These are phyloP conservation scores for Fusarium clavum DNA, from an alignment of 2,329 filamentous ascomycete genomes.

Conservation along the genomic window DNA sequence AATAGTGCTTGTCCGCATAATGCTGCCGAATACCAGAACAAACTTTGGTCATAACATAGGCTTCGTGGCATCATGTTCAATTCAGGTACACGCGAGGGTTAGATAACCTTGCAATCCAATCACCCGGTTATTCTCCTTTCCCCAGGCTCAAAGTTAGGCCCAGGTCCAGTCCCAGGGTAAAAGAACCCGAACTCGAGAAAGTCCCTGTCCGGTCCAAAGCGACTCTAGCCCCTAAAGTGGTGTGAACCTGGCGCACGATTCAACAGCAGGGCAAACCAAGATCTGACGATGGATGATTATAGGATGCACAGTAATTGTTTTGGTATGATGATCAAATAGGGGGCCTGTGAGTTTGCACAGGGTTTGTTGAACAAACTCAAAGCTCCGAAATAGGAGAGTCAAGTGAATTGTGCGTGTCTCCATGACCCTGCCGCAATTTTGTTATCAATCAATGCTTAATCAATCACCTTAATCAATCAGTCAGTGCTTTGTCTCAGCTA, in stretches of 20 bases:
- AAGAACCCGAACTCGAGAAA: conserved; percentile 32
- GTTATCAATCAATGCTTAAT: conserved; percentile 42
- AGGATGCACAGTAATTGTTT: conserved; percentile 16
- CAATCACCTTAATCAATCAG: conserved; percentile 34
- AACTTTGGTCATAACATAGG: not conserved
- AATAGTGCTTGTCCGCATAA: not conserved
- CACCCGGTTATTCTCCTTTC: conserved; percentile 12
- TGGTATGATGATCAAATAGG: conserved; percentile 20
- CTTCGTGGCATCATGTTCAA: not conserved
- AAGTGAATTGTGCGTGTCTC: not conserved
- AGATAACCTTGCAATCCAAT: conserved; percentile 13
- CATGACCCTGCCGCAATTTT: conserved; percentile 16
- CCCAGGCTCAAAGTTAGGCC: conserved; percentile 5
- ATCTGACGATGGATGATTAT: not conserved
- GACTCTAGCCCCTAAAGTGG: conserved; percentile 8
- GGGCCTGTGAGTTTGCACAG: not conserved
- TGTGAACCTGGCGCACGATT: not conserved
- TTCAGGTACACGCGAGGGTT: not conserved
- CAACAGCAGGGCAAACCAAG: not conserved
- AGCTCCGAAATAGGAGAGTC: conserved; percentile 22
- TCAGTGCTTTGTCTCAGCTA: conserved; percentile 30
- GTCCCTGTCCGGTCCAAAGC: conserved; percentile 4
- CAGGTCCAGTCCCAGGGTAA: conserved; percentile 1
- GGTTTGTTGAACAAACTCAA: not conserved
- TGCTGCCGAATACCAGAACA: not conserved